Percentiles rank a stretch among this genome's conserved stretches.
These are phyloP conservation scores for Inga leiocalycina DNA, from an alignment of 306 rosid species.

Conservation along the genomic window DNA sequence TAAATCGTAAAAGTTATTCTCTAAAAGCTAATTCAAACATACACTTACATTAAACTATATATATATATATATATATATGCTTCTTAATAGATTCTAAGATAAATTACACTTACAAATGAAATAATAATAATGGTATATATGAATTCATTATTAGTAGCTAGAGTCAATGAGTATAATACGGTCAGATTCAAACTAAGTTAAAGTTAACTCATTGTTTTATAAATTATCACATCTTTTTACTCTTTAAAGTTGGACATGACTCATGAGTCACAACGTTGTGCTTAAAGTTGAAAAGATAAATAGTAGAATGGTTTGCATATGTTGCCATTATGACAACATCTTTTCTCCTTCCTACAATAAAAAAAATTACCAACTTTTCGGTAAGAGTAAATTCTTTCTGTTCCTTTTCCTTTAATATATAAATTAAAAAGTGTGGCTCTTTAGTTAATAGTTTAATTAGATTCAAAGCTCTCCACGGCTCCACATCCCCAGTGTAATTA, in stretches of 20 bases:
- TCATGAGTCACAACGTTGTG: too few species aligned
- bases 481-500: too few species aligned
- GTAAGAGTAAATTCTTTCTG: neutral
- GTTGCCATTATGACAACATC: conserved; percentile 51
- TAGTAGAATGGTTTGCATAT: conserved; percentile 11
- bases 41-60: too few species aligned
- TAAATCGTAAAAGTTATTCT: too few species aligned
- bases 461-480: too few species aligned
- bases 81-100: neutral
- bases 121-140: neutral
- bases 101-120: neutral
- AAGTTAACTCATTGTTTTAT: neutral
- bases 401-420: neutral
- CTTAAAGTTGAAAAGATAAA: conserved; percentile 10
- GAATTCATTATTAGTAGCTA: neutral
- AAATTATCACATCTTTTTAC: neutral
- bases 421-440: too few species aligned
- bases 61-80: too few species aligned
- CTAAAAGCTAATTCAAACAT: too few species aligned
- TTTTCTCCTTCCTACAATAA: neutral
- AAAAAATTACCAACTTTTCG: neutral
- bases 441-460: too few species aligned
- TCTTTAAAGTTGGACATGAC: neutral
- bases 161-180: neutral
- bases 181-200: neutral